A percentile compares a stretch with the other conserved stretches of the same genome.
phyloP scores from a whole-genome alignment of 768 basidiomycete genomes.

The Boletus edulis region DNA sequence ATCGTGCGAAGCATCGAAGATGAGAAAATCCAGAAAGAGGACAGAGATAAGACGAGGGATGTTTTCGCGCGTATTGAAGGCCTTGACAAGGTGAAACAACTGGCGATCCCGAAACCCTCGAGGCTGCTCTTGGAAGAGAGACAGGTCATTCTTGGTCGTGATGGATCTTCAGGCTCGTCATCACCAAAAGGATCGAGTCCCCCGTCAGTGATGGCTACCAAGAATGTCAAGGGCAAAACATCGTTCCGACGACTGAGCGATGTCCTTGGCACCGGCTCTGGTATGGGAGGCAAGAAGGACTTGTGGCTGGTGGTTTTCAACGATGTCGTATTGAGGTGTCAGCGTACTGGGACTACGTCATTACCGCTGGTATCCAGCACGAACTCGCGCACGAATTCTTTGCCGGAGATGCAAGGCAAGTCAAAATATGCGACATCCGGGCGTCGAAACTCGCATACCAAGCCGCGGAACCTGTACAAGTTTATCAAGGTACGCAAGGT shows the following conservation, averaged over 20 bases:
- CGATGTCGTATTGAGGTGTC: constrained; percentile 91
- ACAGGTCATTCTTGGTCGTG: constrained; percentile 41
- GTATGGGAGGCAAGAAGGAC: constrained; percentile 74
- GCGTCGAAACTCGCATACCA: constrained; percentile 69
- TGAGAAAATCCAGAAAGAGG: constrained; percentile 96
- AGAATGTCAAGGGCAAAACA: constrained; percentile 74
- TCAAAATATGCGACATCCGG: constrained; percentile 83
- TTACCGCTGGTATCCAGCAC: constrained; percentile 69
- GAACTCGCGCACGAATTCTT: constrained; percentile 67
- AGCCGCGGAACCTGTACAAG: constrained; percentile 90
- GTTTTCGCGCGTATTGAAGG: constrained; percentile 96
- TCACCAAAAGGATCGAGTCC: constrained; percentile 33
- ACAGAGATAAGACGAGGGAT: constrained; percentile 92
- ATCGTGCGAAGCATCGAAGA: constrained; percentile 98
- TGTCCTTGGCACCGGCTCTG: constrained; percentile 62
- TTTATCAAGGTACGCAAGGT: constrained; percentile 70
- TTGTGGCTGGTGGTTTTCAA: constrained; percentile 95
- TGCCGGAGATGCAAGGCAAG: constrained; percentile 83
- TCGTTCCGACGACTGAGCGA: constrained; percentile 90
- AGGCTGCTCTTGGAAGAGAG: constrained; percentile 85
- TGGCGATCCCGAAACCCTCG: constrained; percentile 88
- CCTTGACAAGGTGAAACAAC: constrained; percentile 87
- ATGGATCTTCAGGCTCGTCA: constrained; percentile 9
- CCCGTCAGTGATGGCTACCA: constrained; percentile 36
- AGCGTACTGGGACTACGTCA: constrained; percentile 85